These are phyloP conservation scores for Myotisia sp. DNA, from an alignment of 2,329 filamentous ascomycete species.

Conservation along the genomic window DNA sequence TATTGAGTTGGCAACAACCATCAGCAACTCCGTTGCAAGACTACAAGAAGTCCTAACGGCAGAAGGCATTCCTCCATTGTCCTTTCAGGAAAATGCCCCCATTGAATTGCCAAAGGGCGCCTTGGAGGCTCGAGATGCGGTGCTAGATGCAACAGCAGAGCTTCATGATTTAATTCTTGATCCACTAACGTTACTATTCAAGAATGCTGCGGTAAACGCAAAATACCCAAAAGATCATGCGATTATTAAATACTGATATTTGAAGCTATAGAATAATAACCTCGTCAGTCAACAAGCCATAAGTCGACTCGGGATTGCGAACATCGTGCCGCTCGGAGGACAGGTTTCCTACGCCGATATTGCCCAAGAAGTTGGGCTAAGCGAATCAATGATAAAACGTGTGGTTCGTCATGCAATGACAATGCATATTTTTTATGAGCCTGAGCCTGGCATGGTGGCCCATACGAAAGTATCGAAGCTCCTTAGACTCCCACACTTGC, in stretches of 20 bases:
- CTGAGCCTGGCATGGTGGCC: conserved; percentile 8
- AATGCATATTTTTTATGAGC: conserved; percentile 22
- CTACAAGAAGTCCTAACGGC: conserved; percentile 14
- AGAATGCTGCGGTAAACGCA: conserved; percentile 39
- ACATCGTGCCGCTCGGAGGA: conserved; percentile 35
- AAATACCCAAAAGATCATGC: too few relatives aligned
- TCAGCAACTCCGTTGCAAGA: background rate
- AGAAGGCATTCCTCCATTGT: conserved; percentile 31
- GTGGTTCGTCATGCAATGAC: conserved; percentile 28
- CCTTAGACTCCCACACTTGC: conserved; percentile 4
- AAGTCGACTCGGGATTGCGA: conserved; percentile 38
- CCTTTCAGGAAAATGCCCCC: conserved; percentile 33
- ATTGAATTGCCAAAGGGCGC: conserved; percentile 31
- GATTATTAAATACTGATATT: too few relatives aligned
- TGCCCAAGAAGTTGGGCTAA: conserved; percentile 25
- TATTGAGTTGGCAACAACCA: background rate
- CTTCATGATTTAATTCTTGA: conserved; percentile 35
- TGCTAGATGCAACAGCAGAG: conserved; percentile 31
- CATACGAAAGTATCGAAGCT: conserved; percentile 9
- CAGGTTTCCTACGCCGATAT: conserved; percentile 32
- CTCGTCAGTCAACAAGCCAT: conserved; percentile 35
- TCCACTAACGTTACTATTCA: conserved; percentile 34
- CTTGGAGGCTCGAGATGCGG: conserved; percentile 19
- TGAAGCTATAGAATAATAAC: conserved; percentile 24
- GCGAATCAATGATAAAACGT: conserved; percentile 26